Base-by-base conservation (phyloP, 148 eudicot species). In the Arbutus unedo region DNA sequence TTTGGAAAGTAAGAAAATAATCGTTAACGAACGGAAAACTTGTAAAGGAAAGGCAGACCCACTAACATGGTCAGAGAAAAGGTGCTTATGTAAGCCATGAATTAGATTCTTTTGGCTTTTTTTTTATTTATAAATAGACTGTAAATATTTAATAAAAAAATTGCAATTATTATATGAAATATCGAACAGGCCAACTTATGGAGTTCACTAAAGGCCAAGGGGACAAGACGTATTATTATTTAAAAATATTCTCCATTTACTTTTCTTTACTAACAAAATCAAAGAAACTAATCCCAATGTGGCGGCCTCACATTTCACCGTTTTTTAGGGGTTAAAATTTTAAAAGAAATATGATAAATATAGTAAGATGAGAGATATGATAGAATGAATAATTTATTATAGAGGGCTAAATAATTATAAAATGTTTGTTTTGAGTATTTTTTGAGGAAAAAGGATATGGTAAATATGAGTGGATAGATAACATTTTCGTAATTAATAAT, bases 21-120 rank as follows among this genome's bases (percentile, higher is more conserved):
- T 47, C 31, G 3, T 75, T 85, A 13, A 67, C 23, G 76, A 81
- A 85, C 66, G 82, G 72, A 80, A 80, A 84, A 67, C 31, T 43
- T 9, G 71, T 43, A 66, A n/a, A 16, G 84, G 74, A 77, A 76
- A 85, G 77, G 81, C 44, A 66, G 0, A 66, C 71, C 71, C 81
- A 80, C 80, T 76, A 76, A 81, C 83, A 81, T 81, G 75, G 83
- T 81, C 59, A 75, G 76, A 64, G 75, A 81, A 82, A 80, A 66
- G 56, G 70, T 62, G 83, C 73, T 64, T 41, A 21, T 81, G 83
- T 66, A 80, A 71, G 81, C 80, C 75, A 81, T 68, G 81, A 85
- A 81, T 51, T 76, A 55, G 84, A 85, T 81, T 66, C 78, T 76
- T 45, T 77, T 76, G 81, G 78, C 81, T 83, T 78, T 71, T 16